Base-by-base conservation (phyloP, 2,329 filamentous ascomycete species). In the Plenodomus biglobosus region DNA sequence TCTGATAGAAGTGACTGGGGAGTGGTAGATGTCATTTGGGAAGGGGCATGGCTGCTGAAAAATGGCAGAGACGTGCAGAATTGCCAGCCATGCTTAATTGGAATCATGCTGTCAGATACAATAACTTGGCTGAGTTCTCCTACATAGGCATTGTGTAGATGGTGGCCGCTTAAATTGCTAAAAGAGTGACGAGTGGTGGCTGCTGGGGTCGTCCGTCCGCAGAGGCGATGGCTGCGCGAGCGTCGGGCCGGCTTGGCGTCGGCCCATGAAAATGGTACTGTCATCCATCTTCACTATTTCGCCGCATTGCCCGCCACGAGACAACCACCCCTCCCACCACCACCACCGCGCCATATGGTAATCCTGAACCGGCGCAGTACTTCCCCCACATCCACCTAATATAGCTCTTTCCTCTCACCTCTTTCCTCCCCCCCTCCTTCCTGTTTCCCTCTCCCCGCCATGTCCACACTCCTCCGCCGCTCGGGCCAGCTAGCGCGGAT, bases 381-480 rank as follows among this genome's bases (percentile, higher is more conserved):
- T 38, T 41, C 42, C 44, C 35, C 18, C 43, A 18, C 17, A 5
- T 27, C 18, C 36, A 43, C 40, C 20, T 27, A 44, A 44, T 42
- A 48, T 39, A 46, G 38, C 24, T 47, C 36, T 40, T 41, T 36
- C 53, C 41, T 47, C 41, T 46, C 50, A 17, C 40, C 41, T n/a
- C 36, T 47, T 38, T 47, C 36, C 43, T 38, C 40, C 50, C 35
- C 48, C 45, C 22, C 63, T 69, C 69, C 73, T 32, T 37, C 39
- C 45, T 39, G 44, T 44, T 47, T 30, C 42, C 48, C 38, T 42
- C 52, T 38, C 64, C 71, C 70, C 73, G 77, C 70, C 73, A 88
- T 88, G 85, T 84, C 84, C 70, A 82, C 82, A 64, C 76, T 85
- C 65, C 75, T 87, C 59, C 82, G 85, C 71, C 83, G 84, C 72